phyloP scores from a whole-genome alignment of 1,284 basidiomycete genomes.

The Naganishia cerealis region DNA sequence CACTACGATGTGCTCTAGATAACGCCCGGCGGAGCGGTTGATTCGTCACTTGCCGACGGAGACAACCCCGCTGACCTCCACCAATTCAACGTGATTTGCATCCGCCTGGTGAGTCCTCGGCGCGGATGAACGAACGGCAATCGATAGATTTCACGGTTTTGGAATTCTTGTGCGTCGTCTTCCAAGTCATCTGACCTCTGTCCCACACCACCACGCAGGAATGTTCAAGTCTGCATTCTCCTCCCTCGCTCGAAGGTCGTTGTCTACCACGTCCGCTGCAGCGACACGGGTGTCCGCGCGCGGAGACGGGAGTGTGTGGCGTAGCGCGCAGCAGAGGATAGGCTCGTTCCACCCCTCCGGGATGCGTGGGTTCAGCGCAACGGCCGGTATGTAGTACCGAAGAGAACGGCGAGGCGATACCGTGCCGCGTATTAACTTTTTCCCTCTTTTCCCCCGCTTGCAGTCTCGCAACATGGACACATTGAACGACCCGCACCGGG shows the following conservation, averaged over 20 bases:
- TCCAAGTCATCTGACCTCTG: not conserved
- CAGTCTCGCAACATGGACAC: slow-evolving; percentile 52
- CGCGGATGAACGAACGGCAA: not conserved
- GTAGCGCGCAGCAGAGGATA: not conserved
- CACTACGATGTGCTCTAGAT: too few relatives aligned
- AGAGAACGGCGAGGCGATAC: not conserved
- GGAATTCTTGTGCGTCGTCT: not conserved
- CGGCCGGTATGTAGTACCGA: not conserved
- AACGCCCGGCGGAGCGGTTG: too few relatives aligned
- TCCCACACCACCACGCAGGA: not conserved
- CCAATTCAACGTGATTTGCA: not conserved
- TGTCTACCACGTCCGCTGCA: not conserved
- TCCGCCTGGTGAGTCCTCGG: not conserved
- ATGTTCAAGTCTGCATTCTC: slow-evolving; percentile 20
- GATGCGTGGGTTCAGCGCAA: slow-evolving; percentile 7
- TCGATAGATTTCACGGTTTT: not conserved
- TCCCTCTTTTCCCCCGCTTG: not conserved
- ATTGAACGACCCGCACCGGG: slow-evolving; percentile 60
- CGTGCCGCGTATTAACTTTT: not conserved
- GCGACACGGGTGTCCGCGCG: not conserved
- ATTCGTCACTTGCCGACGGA: not conserved
- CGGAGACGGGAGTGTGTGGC: not conserved
- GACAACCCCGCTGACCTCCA: not conserved
- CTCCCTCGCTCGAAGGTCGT: not conserved
- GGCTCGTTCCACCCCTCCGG: not conserved